phyloP scores from a whole-genome alignment of 2,329 filamentous ascomycete species.

The Westerdykella ornata region DNA sequence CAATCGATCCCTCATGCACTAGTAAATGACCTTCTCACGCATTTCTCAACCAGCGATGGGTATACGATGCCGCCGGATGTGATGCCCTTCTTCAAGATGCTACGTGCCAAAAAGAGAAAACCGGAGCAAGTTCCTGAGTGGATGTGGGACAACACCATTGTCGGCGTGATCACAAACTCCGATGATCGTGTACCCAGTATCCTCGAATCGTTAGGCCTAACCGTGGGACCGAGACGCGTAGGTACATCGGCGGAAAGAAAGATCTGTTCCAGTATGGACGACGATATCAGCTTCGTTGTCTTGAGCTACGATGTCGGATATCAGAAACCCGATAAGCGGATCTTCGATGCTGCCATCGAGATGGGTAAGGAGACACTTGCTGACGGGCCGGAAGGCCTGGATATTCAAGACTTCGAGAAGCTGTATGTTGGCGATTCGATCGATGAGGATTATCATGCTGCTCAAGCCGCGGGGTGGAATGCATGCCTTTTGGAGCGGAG shows the following conservation, averaged over 20 bases:
- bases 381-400: constrained; percentile 9
- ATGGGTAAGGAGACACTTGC: constrained; percentile 37
- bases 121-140: constrained; percentile 11
- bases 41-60: constrained; percentile 50
- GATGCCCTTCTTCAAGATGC: constrained; percentile 39
- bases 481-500: constrained; percentile 8
- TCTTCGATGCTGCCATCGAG: constrained; percentile 51
- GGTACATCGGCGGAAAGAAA: constrained; percentile 7
- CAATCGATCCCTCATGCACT: constrained; percentile 42
- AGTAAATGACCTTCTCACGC: constrained; percentile 44
- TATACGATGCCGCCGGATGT: constrained; percentile 48
- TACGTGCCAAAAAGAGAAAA: constrained; percentile 27
- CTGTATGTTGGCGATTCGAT: constrained; percentile 52
- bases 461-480: constrained; percentile 45
- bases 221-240: constrained; percentile 31
- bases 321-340: constrained; percentile 52
- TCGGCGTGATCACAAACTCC: constrained; percentile 58
- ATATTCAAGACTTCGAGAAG: constrained; percentile 31
- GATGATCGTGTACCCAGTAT: constrained; percentile 54
- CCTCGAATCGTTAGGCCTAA: constrained; percentile 49
- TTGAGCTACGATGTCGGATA: constrained; percentile 58
- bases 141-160: constrained; percentile 40
- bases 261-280: constrained; percentile 16
- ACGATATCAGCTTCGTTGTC: constrained; percentile 52
- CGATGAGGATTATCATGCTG: constrained; percentile 47